Conservation (phyloP, 1,284 basidiomycete species). For the Ceratobasidium sp. region DNA sequence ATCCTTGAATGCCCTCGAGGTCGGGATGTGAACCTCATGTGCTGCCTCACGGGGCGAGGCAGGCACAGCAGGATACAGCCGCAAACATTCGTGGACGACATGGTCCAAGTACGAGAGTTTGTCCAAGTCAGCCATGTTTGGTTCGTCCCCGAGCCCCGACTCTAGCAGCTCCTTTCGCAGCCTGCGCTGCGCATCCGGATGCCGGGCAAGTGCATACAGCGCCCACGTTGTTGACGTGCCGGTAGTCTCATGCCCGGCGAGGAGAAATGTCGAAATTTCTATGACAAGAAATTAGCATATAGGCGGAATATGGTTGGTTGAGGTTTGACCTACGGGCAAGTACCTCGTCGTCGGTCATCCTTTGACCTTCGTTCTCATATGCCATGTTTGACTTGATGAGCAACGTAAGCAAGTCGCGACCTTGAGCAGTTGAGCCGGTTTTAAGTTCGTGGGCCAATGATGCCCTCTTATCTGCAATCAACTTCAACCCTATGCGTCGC, state of each 20-base stretch:
- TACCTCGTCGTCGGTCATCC: conserved; percentile 77
- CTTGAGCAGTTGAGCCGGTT: conserved; percentile 44
- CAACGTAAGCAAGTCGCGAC: conserved; percentile 49
- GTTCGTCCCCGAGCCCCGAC: conserved; percentile 49
- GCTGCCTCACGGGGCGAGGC: conserved; percentile 31
- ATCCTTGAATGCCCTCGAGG: conserved; percentile 37
- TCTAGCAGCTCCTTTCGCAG: conserved; percentile 58
- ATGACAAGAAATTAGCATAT: background rate
- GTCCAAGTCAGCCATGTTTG: conserved; percentile 43
- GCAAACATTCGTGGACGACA: conserved; percentile 43
- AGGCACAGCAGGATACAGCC: conserved; percentile 37
- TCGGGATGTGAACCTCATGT: conserved; percentile 43
- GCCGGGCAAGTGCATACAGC: conserved; percentile 56
- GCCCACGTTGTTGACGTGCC: conserved; percentile 61
- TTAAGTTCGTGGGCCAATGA: conserved; percentile 48
- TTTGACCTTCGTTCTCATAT: conserved; percentile 57
- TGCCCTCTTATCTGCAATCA: conserved; percentile 53
- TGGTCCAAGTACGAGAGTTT: conserved; percentile 45
- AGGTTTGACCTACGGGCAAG: conserved; percentile 69
- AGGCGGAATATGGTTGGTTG: background rate
- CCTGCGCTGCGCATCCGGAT: conserved; percentile 57
- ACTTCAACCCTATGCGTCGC: conserved; percentile 46
- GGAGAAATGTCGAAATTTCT: conserved; percentile 48
- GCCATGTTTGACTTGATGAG: conserved; percentile 57
- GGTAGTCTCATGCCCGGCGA: conserved; percentile 54